Base-by-base conservation (phyloP, 305 asterid species). In the Plantago coronopus region DNA sequence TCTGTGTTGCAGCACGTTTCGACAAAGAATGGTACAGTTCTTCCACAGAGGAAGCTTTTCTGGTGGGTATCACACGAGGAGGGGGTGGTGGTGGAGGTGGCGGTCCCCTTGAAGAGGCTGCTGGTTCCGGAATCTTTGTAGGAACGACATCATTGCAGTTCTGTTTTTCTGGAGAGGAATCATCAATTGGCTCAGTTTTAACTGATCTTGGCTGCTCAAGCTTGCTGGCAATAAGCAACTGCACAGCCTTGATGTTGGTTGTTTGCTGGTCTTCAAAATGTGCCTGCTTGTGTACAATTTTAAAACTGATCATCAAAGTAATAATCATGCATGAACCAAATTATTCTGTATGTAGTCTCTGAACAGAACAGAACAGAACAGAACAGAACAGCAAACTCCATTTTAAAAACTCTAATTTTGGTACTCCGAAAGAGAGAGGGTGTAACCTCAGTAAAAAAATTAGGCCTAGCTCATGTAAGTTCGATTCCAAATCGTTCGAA, bases 41-140 rank as follows among this genome's bases (percentile, higher is more conserved):
- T 57, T 57, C 62, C 2, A 57, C 62, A 2, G 62, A 20, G 11
- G 62, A 57, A 57, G 62, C 49, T 45, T 57, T 57, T 25, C 45
- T 57, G 14, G 62, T 17, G 37, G 34, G 8, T 31, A 57, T 14
- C 38, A 25, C 62, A 21, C 37, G 37, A 20, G 37, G 20, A 0
- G 62, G 62, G 49, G 62, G 62, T 15, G 62, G 62, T 11, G 62
- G 62, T 38, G 62, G 62, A 25, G 62, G 62, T 19, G 62, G 62
- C 7, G 49, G 49, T n/a, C 25, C 31, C 17, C 29, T 17, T 21
- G 34, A 57, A 15, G 62, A 40, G 20, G 3, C 14, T 2, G 62
- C 20, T 34, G 42, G 42, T 21, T 20, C 49, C 7, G 27, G 62
- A 19, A 57, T 20, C 49, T 20, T 40, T 17, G 19, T 20, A n/a